phyloP scores from a whole-genome alignment of 805 yeast species.

The Torulaspora indica region DNA sequence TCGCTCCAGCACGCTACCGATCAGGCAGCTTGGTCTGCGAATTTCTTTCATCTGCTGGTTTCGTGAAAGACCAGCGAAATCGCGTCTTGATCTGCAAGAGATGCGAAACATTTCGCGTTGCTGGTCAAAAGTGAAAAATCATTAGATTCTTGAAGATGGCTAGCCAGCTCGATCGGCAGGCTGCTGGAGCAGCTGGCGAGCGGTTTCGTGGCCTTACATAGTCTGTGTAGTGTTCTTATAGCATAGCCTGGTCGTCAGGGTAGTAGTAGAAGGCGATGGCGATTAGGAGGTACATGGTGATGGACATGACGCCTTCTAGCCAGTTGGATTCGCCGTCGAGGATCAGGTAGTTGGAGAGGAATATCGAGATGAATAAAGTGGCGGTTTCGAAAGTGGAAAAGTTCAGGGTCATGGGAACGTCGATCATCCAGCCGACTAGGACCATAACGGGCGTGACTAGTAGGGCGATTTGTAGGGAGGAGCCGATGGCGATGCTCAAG shows the following conservation, averaged over 20 bases:
- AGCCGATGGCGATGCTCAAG: constrained; percentile 93
- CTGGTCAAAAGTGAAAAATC: constrained; percentile 6
- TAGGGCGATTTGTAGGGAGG: constrained; percentile 89
- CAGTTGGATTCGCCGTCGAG: constrained; percentile 94
- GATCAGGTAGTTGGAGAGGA: constrained; percentile 79
- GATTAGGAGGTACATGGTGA: constrained; percentile 79
- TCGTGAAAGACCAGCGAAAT: constrained; percentile 12
- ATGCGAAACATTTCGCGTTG: constrained; percentile 13
- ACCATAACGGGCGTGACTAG: constrained; percentile 96
- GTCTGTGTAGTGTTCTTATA: constrained; percentile 1
- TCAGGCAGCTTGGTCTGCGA: constrained; percentile 6
- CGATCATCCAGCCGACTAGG: constrained; percentile 85
- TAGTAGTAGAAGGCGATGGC: constrained; percentile 87
- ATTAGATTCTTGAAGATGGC: neutral
- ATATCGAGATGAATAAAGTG: constrained; percentile 82
- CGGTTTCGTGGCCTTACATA: neutral
- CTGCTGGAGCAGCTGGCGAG: no score
- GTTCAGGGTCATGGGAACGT: constrained; percentile 86
- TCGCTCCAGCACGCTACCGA: neutral
- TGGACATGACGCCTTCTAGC: constrained; percentile 92
- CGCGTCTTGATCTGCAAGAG: constrained; percentile 9
- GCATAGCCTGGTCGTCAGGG: constrained; percentile 49
- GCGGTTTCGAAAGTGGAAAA: constrained; percentile 94
- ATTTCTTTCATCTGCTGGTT: constrained; percentile 9
- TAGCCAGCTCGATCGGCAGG: constrained; percentile 1